phyloP scores from a whole-genome alignment of 1,284 basidiomycete species.

The Mycosarcoma maydis region DNA sequence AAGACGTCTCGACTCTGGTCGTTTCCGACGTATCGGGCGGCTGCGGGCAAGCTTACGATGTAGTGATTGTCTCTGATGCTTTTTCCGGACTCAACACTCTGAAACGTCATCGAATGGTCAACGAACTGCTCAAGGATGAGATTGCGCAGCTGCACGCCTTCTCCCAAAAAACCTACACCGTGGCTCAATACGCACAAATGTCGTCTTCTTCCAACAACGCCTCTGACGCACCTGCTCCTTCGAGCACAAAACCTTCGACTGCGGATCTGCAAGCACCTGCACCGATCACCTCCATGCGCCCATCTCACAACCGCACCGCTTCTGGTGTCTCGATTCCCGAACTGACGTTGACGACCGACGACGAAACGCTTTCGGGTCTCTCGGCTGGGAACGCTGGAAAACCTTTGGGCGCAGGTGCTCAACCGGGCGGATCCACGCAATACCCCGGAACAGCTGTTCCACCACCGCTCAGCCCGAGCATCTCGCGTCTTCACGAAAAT shows the following conservation, averaged over 20 bases:
- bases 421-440: slow-evolving; percentile 32
- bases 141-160: slow-evolving; percentile 69
- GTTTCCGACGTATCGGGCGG: slow-evolving; percentile 66
- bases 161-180: slow-evolving; percentile 67
- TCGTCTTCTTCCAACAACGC: slow-evolving; percentile 4
- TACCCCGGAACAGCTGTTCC: slow-evolving; percentile 33
- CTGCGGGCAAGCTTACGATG: slow-evolving; percentile 66
- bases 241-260: slow-evolving; percentile 8
- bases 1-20: slow-evolving; percentile 56
- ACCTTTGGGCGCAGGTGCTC: slow-evolving; percentile 22
- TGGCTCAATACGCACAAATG: slow-evolving; percentile 47
- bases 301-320: slow-evolving; percentile 53
- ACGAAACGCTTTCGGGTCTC: slow-evolving; percentile 40
- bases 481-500: slow-evolving; percentile 58
- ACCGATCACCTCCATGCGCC: slow-evolving; percentile 20
- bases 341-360: slow-evolving; percentile 63
- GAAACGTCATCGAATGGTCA: slow-evolving; percentile 67
- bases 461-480: slow-evolving; percentile 43
- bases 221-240: slow-evolving; percentile 10
- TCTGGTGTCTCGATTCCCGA: slow-evolving; percentile 62
- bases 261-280: slow-evolving; percentile 37
- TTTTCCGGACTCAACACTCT: slow-evolving; percentile 63
- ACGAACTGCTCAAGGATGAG: slow-evolving; percentile 68
- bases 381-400: slow-evolving; percentile 25
- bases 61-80: slow-evolving; percentile 62